A percentile compares a stretch with the other conserved stretches of the same genome.
These are phyloP conservation scores for Hypoxylon trugodes DNA, from an alignment of 495 filamentous ascomycete genomes.

Conservation along the genomic window DNA sequence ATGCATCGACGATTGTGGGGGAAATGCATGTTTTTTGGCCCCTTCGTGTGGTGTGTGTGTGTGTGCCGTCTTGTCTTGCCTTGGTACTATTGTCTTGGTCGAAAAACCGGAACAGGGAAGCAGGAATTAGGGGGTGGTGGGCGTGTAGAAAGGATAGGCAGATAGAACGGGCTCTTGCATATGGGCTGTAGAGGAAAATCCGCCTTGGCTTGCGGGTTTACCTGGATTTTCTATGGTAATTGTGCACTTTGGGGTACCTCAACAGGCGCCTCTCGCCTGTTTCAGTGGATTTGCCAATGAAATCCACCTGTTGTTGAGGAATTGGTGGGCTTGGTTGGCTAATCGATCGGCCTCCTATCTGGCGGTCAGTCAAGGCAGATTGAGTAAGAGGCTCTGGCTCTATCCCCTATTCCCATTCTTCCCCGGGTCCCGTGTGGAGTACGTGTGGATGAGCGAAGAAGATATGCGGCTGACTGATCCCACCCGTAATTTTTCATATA, in stretches of 20 bases:
- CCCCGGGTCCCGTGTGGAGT: too few relatives aligned
- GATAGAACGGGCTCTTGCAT: conserved; percentile 11
- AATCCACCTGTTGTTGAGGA: conserved; percentile 11
- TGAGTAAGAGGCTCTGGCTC: too few relatives aligned
- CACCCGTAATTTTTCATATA: conserved; percentile 23
- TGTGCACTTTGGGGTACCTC: conserved; percentile 38
- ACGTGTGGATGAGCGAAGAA: conserved; percentile 6
- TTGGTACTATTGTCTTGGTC: neutral
- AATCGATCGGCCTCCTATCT: neutral
- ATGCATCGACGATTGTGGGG: conserved; percentile 43
- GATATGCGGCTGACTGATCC: conserved; percentile 31
- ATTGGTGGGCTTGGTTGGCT: conserved; percentile 27
- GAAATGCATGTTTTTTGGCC: conserved; percentile 27
- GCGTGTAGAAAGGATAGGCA: neutral
- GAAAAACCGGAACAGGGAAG: neutral
- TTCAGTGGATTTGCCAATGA: conserved; percentile 25
- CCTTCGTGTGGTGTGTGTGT: too few relatives aligned
- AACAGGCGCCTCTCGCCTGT: conserved; percentile 19
- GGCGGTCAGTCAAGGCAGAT: conserved; percentile 24
- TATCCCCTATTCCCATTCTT: conserved; percentile 1
- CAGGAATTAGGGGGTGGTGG: conserved; percentile 17
- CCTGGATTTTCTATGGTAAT: conserved; percentile 15
- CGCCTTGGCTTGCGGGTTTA: conserved; percentile 30
- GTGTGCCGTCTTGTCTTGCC: neutral
- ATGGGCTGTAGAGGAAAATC: conserved; percentile 1